Conservation (phyloP, 331 rosid species). For the Malus hybrid region DNA sequence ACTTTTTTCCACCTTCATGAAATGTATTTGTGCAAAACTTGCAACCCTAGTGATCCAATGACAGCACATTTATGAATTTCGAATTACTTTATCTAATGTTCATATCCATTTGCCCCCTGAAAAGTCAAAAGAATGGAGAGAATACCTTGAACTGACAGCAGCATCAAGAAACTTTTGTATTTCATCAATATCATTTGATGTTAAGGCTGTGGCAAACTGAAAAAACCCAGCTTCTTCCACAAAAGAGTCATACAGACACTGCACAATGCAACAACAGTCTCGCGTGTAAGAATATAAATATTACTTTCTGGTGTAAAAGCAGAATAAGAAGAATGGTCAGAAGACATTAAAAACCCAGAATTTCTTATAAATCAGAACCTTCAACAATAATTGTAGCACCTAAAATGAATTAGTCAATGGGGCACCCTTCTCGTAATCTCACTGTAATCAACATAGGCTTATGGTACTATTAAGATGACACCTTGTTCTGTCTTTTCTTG, state of each 20-base stretch:
- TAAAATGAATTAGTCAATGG: neutral
- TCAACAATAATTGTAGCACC: neutral
- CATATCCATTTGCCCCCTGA: neutral
- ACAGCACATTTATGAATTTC: neutral
- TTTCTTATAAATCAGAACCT: neutral
- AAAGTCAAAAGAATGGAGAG: constrained; percentile 5
- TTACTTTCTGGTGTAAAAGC: neutral
- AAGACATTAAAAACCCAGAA: neutral
- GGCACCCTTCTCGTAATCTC: neutral
- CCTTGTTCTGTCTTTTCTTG: neutral
- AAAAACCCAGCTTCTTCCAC: constrained; percentile 69
- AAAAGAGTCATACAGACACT: constrained; percentile 78
- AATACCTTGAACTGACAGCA: constrained; percentile 64
- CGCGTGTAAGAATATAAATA: neutral
- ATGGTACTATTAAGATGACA: neutral
- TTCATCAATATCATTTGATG: constrained; percentile 83
- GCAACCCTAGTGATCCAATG: neutral
- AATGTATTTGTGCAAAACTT: neutral
- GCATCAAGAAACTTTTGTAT: constrained; percentile 76
- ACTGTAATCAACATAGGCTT: neutral
- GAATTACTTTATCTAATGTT: neutral
- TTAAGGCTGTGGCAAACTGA: constrained; percentile 83
- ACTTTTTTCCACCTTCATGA: neutral
- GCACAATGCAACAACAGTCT: constrained; percentile 16
- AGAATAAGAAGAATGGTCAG: neutral